A percentile compares a stretch with the other conserved stretches of the same genome.
These are phyloP conservation scores for Elsinoe perseae DNA, from an alignment of 2,329 filamentous ascomycete genomes.

Conservation along the genomic window DNA sequence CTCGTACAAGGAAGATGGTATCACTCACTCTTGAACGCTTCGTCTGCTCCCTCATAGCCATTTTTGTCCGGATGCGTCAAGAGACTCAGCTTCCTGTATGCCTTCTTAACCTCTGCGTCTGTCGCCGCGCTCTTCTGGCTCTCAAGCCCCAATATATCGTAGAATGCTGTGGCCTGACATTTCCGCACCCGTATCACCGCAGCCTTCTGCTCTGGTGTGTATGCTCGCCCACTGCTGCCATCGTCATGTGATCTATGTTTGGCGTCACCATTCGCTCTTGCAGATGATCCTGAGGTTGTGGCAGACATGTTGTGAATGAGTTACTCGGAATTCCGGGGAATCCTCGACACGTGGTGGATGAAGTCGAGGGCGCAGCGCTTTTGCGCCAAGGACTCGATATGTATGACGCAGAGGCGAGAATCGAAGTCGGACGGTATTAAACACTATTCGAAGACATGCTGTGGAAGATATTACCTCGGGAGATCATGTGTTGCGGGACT, in stretches of 20 bases:
- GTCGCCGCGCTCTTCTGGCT: slow-evolving; percentile 56
- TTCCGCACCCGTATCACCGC: slow-evolving; percentile 81
- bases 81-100: slow-evolving; percentile 87
- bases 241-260: slow-evolving; percentile 61
- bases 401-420: not conserved
- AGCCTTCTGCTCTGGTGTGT: slow-evolving; percentile 81
- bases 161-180: slow-evolving; percentile 82
- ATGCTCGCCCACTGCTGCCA: slow-evolving; percentile 67
- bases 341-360: not conserved
- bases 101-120: slow-evolving; percentile 91
- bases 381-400: not conserved
- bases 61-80: slow-evolving; percentile 99
- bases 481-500: not conserved
- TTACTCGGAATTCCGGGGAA: not conserved
- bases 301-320: slow-evolving; percentile 30
- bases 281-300: slow-evolving; percentile 36
- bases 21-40: slow-evolving; percentile 81
- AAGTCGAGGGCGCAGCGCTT: not conserved
- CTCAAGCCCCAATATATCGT: slow-evolving; percentile 80
- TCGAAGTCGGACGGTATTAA: not conserved
- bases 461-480: not conserved
- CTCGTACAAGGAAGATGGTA: not conserved
- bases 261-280: slow-evolving; percentile 31
- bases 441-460: not conserved
- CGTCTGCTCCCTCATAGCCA: slow-evolving; percentile 87